A percentile compares a stretch with the other conserved stretches of the same genome.
phyloP scores from a whole-genome alignment of 2,329 filamentous ascomycete species.

The Stachybotrys chlorohalonatus region DNA sequence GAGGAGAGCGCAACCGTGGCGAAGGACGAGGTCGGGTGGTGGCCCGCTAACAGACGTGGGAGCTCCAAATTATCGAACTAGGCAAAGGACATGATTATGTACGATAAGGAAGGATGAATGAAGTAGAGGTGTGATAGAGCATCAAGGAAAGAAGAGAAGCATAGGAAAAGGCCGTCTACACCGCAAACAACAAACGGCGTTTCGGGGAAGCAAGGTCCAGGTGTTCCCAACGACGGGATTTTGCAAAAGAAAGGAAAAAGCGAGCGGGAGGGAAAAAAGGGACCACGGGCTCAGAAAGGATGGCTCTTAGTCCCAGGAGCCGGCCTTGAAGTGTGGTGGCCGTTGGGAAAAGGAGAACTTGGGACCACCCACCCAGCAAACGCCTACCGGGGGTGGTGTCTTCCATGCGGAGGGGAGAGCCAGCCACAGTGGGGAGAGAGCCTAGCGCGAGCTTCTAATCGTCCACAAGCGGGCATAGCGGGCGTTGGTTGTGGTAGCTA shows the following conservation, averaged over 20 bases:
- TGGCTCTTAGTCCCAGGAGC: neutral
- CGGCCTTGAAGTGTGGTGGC: neutral
- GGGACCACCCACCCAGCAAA: neutral
- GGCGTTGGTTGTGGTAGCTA: too few species aligned
- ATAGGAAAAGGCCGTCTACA: neutral
- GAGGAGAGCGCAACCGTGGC: neutral
- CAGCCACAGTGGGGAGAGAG: neutral
- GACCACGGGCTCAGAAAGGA: neutral
- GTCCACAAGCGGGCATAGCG: too few species aligned
- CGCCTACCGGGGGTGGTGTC: neutral
- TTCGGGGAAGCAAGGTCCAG: neutral
- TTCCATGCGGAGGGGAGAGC: neutral
- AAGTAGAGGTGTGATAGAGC: neutral
- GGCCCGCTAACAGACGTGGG: neutral
- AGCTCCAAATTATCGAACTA: neutral
- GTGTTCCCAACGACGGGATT: too few species aligned
- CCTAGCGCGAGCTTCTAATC: too few species aligned
- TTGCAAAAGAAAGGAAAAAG: neutral
- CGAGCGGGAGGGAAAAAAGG: neutral
- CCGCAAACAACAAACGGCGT: neutral
- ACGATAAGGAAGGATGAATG: neutral
- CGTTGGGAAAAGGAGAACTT: neutral
- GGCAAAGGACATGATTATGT: neutral
- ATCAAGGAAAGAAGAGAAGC: neutral
- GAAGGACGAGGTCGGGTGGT: neutral